Evolutionary conservation across 148 eudicot species (phyloP), one percentile per base, ranked within the genome.

Genomic region (Salicornia ramosissima): DNA sequence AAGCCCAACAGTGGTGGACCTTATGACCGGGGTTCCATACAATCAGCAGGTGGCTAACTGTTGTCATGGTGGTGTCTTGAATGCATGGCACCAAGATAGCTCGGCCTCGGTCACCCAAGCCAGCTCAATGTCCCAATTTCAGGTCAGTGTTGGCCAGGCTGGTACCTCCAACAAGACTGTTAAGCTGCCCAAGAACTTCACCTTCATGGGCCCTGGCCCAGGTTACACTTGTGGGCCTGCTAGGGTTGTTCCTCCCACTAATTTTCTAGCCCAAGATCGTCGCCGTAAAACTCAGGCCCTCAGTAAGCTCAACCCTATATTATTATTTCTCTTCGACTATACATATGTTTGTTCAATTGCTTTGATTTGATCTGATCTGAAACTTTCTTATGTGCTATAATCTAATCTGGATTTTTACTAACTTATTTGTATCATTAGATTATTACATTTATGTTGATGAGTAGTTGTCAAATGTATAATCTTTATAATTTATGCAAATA

Each of bases 171-270:
- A 88, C 68, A 87, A 80, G 81, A 85, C 96, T 0, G 97, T 92
- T 15, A 86, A 82, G 69, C 78, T 92, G 18, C 96, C 98, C 8
- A 84, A 81, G 83, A 85, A 88, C 75, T 86, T 92, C 80, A 92
- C 98, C 24, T 71, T 92, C 54, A 68, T 90, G 29, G 98, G 98
- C 26, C 94, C 98, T 6, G 96, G 96, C 60, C 94, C 83, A 1
- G 96, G 98, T 0, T 92, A 92, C 70, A 90, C 98, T 64, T 92
- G 98, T 77, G 94, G 98, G 64, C 96, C 91, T n/a, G 94, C 98
- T 47, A 92, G 88, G 83, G 53, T 90, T 70, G 98, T 90, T 18
- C 90, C 94, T 33, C 65, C 97, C 21, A 92, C 97, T 33, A 63
- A 47, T 52, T 92, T 88, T 63, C 79, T 83, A 26, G 83, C 85